Evolutionary conservation across 2,329 filamentous ascomycete genomes (phyloP).

Genomic region (Cercospora janseana): DNA sequence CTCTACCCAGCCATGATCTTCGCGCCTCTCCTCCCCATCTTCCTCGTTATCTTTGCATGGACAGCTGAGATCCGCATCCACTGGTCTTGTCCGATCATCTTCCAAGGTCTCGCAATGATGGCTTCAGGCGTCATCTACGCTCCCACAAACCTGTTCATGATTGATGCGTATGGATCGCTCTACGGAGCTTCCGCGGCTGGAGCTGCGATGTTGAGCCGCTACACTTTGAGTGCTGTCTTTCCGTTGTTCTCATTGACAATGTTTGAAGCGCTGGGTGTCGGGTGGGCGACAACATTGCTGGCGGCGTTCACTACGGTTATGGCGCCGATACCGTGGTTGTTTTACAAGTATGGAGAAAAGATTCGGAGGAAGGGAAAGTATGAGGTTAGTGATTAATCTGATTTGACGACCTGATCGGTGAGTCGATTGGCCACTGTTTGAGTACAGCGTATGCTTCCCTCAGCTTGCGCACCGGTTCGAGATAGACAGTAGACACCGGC

Average conservation of each 20-base stretch:
- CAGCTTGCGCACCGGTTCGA: too few relatives aligned
- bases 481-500: too few relatives aligned
- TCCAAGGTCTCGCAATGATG: slow-evolving; percentile 30
- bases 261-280: slow-evolving; percentile 42
- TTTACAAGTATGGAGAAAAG: slow-evolving; percentile 29
- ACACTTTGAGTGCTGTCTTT: slow-evolving; percentile 40
- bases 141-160: slow-evolving; percentile 42
- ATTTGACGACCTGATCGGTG: not conserved
- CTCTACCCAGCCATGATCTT: slow-evolving; percentile 39
- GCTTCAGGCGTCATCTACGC: slow-evolving; percentile 36
- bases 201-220: slow-evolving; percentile 35
- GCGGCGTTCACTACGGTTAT: slow-evolving; percentile 38
- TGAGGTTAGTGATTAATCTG: slow-evolving; percentile 21
- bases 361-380: slow-evolving; percentile 25
- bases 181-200: slow-evolving; percentile 41
- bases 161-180: slow-evolving; percentile 42
- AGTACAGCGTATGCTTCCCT: too few relatives aligned
- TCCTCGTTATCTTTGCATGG: slow-evolving; percentile 41
- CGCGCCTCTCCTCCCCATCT: slow-evolving; percentile 34
- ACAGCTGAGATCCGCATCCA: slow-evolving; percentile 35
- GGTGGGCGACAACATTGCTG: slow-evolving; percentile 44
- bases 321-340: slow-evolving; percentile 36
- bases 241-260: slow-evolving; percentile 41
- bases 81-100: slow-evolving; percentile 42
- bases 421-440: not conserved